Evolutionary conservation across 2,329 filamentous ascomycete genomes (phyloP), one percentile per base, ranked within the genome.

Genomic region (Trichophyton mentagrophytes): DNA sequence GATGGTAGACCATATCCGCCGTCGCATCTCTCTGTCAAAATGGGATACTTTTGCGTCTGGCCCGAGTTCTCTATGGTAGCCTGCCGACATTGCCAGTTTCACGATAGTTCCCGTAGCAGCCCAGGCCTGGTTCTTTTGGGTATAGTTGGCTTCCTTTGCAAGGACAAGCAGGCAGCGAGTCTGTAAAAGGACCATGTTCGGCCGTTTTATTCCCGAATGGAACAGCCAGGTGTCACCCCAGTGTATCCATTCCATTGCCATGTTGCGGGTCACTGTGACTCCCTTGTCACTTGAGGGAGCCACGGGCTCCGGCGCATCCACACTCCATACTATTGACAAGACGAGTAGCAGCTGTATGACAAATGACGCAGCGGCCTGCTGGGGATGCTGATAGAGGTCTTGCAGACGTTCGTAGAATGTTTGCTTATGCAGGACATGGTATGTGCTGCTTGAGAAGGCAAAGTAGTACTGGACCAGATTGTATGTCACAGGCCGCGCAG

Each of bases 151-250:
- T 44, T 79, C 76, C 60, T 77, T 79, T 0, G 80, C 78, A 5
- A 82, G 71, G 4, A 80, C 68, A 9, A 80, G 67, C 22, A 84
- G 69, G 59, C 80, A 79, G 13, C 78, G 75, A 2, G 82, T 70
- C 38, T 82, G 80, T 46, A 82, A 76, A 61, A 78, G 74, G 1
- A 68, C 70, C 1, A 81, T 71, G 1, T 78, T 78, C 2, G 80
- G 74, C 15, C 80, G 78, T 66, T 83, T 84, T 49, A 79, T 76
- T 53, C 76, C 83, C 0, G 90, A 88, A 69, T 92, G 87, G 68
- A 95, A 89, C 46, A 97, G 79, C 63, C 96, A 87, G 1, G 85
- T 84, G 71, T 96, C 92, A 2, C 90, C 89, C 85, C 97, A 95
- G 57, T 86, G 83, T 62, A 97, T 89, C 71, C 91, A 96, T 67